Base-by-base conservation (phyloP, 176 grass and related monocot genomes). In the Phyllostachys edulis region DNA sequence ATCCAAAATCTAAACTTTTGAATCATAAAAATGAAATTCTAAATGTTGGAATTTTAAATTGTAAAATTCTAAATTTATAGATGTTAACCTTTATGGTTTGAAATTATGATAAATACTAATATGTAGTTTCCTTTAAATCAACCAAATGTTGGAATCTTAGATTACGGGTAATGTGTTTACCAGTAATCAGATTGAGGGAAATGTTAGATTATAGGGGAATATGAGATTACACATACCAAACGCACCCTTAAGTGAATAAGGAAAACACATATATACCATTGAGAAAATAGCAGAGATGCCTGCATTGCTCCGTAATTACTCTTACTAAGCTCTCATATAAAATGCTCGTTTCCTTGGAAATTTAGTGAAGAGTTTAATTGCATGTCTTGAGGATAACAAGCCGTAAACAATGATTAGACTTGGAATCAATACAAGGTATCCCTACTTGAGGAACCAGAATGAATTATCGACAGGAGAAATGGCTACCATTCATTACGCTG, bases 401-500 rank as follows among this genome's bases (percentile, higher is more conserved):
- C 5, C 7, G 24, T 61, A 61, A 67, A 14, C 14, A 54, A 20
- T 67, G 37, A 74, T 75, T 81, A 46, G 69, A 67, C 66, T 66
- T 39, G 14, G 18, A 75, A n/a, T 51, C 11, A n/a, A 29, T 75
- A 42, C 51, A 5, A 47, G 66, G 78, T 29, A 82, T 17, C 62
- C 34, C 32, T 42, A 4, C 18, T 6, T 16, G 1, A 36, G 86
- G 83, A 65, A 75, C 14, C 70, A 66, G 71, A 14, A 56, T 14
- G 46, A 78, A 73, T 62, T 62, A 51, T 84, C 81, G 20, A 46
- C 69, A 45, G 26, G 24, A 82, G 26, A 57, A 64, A 60, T 73
- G 67, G 67, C 60, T 11, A 79, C 21, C 14, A 83, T 86, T 86
- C 73, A 79, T 39, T 67, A 82, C 44, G 73, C 15, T 86, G 84